Evolutionary conservation across 306 rosid genomes (phyloP), one percentile per base, ranked within the genome.

Genomic region (Phaseolus lunatus): DNA sequence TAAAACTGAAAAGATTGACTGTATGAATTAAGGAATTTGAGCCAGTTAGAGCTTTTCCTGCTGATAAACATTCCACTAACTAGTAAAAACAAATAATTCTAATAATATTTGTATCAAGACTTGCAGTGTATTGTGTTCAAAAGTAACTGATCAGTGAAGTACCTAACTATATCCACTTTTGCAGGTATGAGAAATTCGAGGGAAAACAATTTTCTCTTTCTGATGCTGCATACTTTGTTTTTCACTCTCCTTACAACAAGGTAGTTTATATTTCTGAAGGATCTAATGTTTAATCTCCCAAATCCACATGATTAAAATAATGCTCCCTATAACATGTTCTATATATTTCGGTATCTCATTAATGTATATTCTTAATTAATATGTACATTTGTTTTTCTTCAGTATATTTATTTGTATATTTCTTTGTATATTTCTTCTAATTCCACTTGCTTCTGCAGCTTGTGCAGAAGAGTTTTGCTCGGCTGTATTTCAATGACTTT

Each of bases 171-270:
- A 69, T 87, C 72, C 37, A 69, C 56, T 81, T 83, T 35, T 81
- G 72, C 85, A 95, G 97, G 87, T 95, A 86, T 48, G 97, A 92
- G 91, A 95, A 95, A 75, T 58, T 88, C 22, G 79, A 87, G 67
- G 96, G 99, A 52, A 90, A 89, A 70, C 92, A 78, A 50, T 95
- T 92, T 83, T 86, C 91, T 54, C 63, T 95, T 56, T 84, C 92
- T 78, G 97, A 95, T 72, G 97, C 92, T 10, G 96, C 88, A 22
- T 95, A 82, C 77, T 84, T 85, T 39, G 97, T 95, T 26, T 95
- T 92, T 82, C 99, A 92, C 82, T 95, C 99, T 82, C 99, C 99
- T 47, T 95, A 95, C 84, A 92, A 95, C 91, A 95, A 95, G 97
- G 99, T 95, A 88, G 35, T 15, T 82, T 86, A 54, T 45, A 67